Evolutionary conservation across 495 filamentous ascomycete genomes (phyloP).

Genomic region (Lasiosphaeria ovina): DNA sequence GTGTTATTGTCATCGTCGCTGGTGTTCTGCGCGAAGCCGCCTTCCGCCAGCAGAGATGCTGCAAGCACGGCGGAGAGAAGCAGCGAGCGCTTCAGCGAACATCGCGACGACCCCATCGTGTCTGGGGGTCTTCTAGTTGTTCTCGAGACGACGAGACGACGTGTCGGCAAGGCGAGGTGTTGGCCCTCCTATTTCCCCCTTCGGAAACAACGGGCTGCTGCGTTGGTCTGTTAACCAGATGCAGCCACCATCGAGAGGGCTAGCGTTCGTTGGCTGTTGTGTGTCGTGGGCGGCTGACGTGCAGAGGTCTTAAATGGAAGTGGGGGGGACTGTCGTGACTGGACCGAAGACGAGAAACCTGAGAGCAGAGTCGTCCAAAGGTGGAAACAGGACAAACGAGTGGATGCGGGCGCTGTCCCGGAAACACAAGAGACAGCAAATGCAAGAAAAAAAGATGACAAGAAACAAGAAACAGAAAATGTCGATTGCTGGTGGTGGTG

Average conservation of each 20-base stretch:
- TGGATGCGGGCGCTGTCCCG: constrained; percentile 23
- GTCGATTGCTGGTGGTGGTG: background rate
- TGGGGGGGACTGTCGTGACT: constrained; percentile 1
- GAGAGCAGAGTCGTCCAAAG: constrained; percentile 15
- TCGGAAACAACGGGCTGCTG: background rate
- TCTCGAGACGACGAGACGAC: background rate
- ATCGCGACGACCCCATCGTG: constrained; percentile 27
- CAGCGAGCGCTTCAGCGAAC: constrained; percentile 37
- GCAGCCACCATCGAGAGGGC: constrained; percentile 18
- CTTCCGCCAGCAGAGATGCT: constrained; percentile 29
- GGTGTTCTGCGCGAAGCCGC: constrained; percentile 35
- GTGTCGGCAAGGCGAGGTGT: background rate
- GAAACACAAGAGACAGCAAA: constrained; percentile 10
- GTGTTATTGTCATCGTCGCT: constrained; percentile 7
- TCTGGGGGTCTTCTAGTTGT: background rate
- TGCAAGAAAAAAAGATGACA: background rate
- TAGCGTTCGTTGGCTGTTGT: constrained; percentile 1
- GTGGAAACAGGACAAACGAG: constrained; percentile 25
- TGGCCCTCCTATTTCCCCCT: background rate
- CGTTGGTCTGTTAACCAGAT: constrained; percentile 20
- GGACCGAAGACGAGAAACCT: constrained; percentile 1
- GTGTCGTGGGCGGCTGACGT: constrained; percentile 12
- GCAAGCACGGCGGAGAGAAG: constrained; percentile 34
- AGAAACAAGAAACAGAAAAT: constrained; percentile 3
- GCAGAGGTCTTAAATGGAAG: constrained; percentile 19